Evolutionary conservation across 1,284 basidiomycete species (phyloP).

Genomic region (Fistulinella cinereoalba): DNA sequence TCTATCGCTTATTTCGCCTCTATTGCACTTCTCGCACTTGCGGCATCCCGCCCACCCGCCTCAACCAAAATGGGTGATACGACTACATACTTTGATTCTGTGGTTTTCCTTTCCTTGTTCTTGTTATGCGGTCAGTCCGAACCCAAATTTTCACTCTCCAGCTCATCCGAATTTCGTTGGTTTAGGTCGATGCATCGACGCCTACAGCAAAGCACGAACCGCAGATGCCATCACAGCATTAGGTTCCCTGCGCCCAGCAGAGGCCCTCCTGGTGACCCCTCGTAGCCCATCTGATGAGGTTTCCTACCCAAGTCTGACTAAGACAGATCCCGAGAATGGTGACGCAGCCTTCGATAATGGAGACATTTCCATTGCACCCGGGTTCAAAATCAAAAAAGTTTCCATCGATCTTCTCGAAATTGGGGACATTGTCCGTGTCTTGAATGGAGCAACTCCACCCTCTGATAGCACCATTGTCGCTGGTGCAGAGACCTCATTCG

Average conservation of each 20-base stretch:
- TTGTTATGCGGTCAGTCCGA: constrained; percentile 59
- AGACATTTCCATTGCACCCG: constrained; percentile 24
- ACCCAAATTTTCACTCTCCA: background rate
- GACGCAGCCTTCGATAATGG: constrained; percentile 24
- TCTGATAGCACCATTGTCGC: constrained; percentile 66
- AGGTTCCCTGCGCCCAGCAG: constrained; percentile 60
- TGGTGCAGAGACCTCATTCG: constrained; percentile 55
- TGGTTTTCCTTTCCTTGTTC: constrained; percentile 80
- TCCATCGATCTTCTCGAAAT: constrained; percentile 66
- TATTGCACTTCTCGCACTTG: constrained; percentile 64
- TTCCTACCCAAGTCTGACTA: constrained; percentile 2
- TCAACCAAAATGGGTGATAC: constrained; percentile 42
- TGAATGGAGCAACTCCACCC: constrained; percentile 70
- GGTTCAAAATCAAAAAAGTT: constrained; percentile 41
- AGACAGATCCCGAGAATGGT: constrained; percentile 49
- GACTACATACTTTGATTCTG: constrained; percentile 81
- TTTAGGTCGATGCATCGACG: constrained; percentile 59
- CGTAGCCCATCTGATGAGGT: constrained; percentile 10
- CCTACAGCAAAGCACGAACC: constrained; percentile 63
- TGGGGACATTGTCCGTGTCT: constrained; percentile 74
- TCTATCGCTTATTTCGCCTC: constrained; percentile 79
- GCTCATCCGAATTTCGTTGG: background rate
- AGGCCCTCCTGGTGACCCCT: constrained; percentile 56
- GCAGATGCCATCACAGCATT: constrained; percentile 74
- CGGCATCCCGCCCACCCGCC: constrained; percentile 44